Percentiles rank a stretch among this genome's conserved stretches.
Evolutionary conservation across 2,329 filamentous ascomycete genomes (phyloP).

Genomic region (Aspergillus chevalieri): DNA sequence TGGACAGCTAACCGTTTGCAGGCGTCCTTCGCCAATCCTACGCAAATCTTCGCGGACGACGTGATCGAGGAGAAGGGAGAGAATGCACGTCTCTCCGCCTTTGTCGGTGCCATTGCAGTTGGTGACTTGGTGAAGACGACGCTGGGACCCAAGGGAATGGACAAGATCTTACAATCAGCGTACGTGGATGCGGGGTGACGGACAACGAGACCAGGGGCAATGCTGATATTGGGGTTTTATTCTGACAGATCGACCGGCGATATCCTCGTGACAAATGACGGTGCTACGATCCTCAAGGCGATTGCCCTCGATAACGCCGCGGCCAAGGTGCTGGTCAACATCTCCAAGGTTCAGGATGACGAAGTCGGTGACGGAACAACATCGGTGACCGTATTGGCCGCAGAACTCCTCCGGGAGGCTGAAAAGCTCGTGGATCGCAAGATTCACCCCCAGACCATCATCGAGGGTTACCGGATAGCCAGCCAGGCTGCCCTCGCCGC

Average conservation of each 20-base stretch:
- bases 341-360: constrained; percentile 98
- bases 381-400: constrained; percentile 91
- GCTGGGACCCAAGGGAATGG: constrained; percentile 95
- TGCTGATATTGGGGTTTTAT: constrained; percentile 1
- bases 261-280: constrained; percentile 98
- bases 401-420: constrained; percentile 89
- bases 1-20: constrained; percentile 12
- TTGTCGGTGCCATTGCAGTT: constrained; percentile 95
- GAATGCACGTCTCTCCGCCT: constrained; percentile 97
- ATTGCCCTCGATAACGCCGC: constrained; percentile 98
- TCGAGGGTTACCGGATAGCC: constrained; percentile 97
- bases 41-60: constrained; percentile 96
- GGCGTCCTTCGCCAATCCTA: constrained; percentile 61
- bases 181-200: constrained; percentile 45
- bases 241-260: constrained; percentile 74
- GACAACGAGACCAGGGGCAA: constrained; percentile 8
- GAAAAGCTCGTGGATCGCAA: constrained; percentile 97
- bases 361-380: constrained; percentile 98
- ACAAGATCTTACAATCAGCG: constrained; percentile 96
- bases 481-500: constrained; percentile 80
- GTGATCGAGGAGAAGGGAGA: constrained; percentile 97
- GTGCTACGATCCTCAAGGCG: constrained; percentile 94
- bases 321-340: constrained; percentile 97
- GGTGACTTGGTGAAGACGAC: constrained; percentile 97
- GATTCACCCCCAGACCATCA: constrained; percentile 98